A percentile compares a stretch with the other conserved stretches of the same genome.
phyloP scores from a whole-genome alignment of 1,284 basidiomycete genomes.

The Melampsora larici-populina region DNA sequence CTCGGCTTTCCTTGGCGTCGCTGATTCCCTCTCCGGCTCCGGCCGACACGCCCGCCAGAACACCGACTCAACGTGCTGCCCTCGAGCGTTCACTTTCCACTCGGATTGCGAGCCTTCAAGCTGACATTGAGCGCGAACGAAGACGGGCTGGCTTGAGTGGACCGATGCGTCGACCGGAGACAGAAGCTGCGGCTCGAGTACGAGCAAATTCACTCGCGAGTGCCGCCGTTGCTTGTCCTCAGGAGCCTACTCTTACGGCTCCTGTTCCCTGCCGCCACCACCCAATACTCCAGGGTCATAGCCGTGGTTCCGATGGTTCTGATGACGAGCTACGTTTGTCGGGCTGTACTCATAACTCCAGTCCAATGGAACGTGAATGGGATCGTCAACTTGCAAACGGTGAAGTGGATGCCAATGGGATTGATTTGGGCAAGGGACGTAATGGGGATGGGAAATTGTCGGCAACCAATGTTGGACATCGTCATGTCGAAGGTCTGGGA shows the following conservation, averaged over 20 bases:
- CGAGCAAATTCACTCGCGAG: neutral
- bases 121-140: slow-evolving; percentile 28
- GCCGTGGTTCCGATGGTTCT: neutral
- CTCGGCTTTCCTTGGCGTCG: slow-evolving; percentile 23
- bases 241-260: neutral
- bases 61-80: slow-evolving; percentile 31
- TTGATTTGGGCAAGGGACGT: slow-evolving; percentile 1
- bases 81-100: slow-evolving; percentile 33
- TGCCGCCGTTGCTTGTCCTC: neutral
- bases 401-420: slow-evolving; percentile 27
- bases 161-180: slow-evolving; percentile 31
- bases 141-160: slow-evolving; percentile 9
- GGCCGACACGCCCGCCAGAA: slow-evolving; percentile 17
- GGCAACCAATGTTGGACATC: slow-evolving; percentile 20
- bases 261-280: neutral
- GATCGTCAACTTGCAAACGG: slow-evolving; percentile 29
- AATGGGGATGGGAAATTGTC: neutral
- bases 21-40: slow-evolving; percentile 24
- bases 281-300: neutral
- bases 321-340: neutral
- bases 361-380: slow-evolving; percentile 29
- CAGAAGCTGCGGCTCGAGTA: slow-evolving; percentile 14
- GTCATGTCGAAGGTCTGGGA: slow-evolving; percentile 34
- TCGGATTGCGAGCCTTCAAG: slow-evolving; percentile 31
- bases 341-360: neutral